Percentiles rank a stretch among this genome's conserved stretches.
phyloP scores from a whole-genome alignment of 352 stramenopile genomes.

The Phytophthora sansomeana region DNA sequence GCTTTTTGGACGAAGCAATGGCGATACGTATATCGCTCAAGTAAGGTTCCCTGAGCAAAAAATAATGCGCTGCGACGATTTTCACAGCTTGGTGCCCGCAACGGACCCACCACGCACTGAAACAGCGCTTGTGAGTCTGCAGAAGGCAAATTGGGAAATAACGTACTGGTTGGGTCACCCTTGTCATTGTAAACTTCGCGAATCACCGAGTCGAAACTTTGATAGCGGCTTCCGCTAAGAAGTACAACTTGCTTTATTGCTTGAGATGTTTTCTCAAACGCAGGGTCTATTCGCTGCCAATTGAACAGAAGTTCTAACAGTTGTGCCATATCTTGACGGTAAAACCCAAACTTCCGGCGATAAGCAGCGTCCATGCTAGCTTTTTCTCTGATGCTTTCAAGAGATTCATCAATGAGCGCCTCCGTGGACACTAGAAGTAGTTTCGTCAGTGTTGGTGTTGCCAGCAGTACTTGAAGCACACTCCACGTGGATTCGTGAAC shows the following conservation, averaged over 20 bases:
- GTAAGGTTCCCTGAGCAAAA: conserved; percentile 40
- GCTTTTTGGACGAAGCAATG: conserved; percentile 33
- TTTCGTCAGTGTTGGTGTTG: conserved; percentile 38
- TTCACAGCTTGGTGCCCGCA: conserved; percentile 8
- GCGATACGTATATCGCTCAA: conserved; percentile 40
- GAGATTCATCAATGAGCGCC: conserved; percentile 56
- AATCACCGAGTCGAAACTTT: conserved; percentile 55
- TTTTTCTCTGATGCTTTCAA: conserved; percentile 56
- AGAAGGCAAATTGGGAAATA: not conserved
- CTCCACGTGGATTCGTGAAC: conserved; percentile 40
- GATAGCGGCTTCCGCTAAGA: conserved; percentile 39
- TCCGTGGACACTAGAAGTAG: conserved; percentile 49
- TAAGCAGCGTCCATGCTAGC: conserved; percentile 42
- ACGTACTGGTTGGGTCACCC: not conserved
- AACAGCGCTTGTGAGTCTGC: not conserved
- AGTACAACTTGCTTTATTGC: conserved; percentile 39
- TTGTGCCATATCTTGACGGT: conserved; percentile 42
- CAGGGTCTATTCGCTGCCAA: conserved; percentile 39
- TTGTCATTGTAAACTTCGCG: conserved; percentile 31
- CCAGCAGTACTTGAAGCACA: conserved; percentile 42
- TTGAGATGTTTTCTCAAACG: not conserved
- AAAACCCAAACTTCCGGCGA: conserved; percentile 52
- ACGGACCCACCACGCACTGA: conserved; percentile 43
- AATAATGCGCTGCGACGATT: conserved; percentile 2
- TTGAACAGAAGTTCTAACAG: conserved; percentile 51